Percentiles rank a stretch among this genome's conserved stretches.
Conservation (phyloP, 371 early-diverging fungal genomes). For the Modicella reniformis region DNA sequence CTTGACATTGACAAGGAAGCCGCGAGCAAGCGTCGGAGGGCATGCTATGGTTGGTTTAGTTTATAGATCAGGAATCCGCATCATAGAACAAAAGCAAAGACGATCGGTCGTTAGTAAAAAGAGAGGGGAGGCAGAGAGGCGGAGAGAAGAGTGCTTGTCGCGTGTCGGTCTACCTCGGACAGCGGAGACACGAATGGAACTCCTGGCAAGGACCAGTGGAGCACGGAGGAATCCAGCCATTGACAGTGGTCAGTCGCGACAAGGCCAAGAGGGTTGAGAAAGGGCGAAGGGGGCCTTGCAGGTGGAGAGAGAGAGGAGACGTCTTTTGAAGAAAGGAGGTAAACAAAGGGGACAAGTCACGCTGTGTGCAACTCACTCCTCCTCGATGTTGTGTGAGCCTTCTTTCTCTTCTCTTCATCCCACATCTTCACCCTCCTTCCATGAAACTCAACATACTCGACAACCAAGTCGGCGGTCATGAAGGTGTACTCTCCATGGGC, state of each 20-base stretch:
- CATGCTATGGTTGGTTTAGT: slow-evolving; percentile 20
- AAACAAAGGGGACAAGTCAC: neutral
- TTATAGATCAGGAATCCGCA: neutral
- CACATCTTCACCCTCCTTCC: neutral
- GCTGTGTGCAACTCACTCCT: neutral
- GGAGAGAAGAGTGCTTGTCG: neutral
- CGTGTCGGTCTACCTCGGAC: slow-evolving; percentile 39
- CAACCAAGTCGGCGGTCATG: slow-evolving; percentile 80
- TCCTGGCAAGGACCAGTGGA: slow-evolving; percentile 45
- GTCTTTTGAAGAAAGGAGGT: too few relatives aligned
- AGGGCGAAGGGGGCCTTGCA: too few relatives aligned
- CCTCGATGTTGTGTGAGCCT: neutral
- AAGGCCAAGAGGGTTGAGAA: too few relatives aligned
- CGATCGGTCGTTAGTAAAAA: neutral
- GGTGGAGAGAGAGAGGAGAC: neutral
- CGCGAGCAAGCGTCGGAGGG: slow-evolving; percentile 38
- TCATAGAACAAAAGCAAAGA: slow-evolving; percentile 13
- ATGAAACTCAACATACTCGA: slow-evolving; percentile 51
- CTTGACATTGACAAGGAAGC: slow-evolving; percentile 51
- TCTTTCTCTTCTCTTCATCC: neutral
- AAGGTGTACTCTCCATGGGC: slow-evolving; percentile 62
- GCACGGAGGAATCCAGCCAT: slow-evolving; percentile 53
- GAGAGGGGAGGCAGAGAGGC: neutral
- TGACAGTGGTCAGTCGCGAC: neutral
- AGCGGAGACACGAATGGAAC: slow-evolving; percentile 35